Percentiles rank a stretch among this genome's conserved stretches.
phyloP scores from a whole-genome alignment of 805 yeast genomes.

The Ogataea sp. region DNA sequence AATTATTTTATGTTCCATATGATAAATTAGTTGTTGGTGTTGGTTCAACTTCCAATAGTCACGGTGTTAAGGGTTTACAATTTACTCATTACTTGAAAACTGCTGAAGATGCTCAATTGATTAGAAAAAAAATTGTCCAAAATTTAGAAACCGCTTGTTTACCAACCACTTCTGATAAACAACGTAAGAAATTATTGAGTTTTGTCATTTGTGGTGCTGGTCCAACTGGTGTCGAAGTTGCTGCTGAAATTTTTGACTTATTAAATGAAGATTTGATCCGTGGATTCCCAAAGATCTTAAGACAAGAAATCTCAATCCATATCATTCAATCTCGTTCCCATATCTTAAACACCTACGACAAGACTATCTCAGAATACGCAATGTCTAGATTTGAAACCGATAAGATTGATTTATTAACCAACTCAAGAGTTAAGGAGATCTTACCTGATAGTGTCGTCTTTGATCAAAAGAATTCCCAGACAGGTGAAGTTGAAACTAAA shows the following conservation, averaged over 20 bases:
- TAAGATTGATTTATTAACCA: conserved; percentile 52
- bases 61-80: conserved; percentile 64
- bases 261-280: conserved; percentile 56
- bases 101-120: conserved; percentile 53
- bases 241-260: conserved; percentile 62
- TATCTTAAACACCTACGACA: conserved; percentile 61
- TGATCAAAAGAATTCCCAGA: conserved; percentile 40
- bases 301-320: conserved; percentile 60
- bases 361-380: conserved; percentile 56
- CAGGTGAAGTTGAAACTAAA: conserved; percentile 34
- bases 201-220: conserved; percentile 73
- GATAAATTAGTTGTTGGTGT: conserved; percentile 63
- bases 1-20: conserved; percentile 56
- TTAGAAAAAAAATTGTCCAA: conserved; percentile 46
- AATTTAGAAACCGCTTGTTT: conserved; percentile 55
- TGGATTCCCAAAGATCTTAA: conserved; percentile 48
- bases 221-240: conserved; percentile 69
- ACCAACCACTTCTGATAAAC: conserved; percentile 57
- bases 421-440: conserved; percentile 55
- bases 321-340: conserved; percentile 63
- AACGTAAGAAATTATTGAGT: conserved; percentile 50
- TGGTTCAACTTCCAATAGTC: conserved; percentile 62
- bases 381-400: conserved; percentile 56
- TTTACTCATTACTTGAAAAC: conserved; percentile 55
- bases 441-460: conserved; percentile 50